These are phyloP conservation scores for Gypsophila paniculata DNA, from an alignment of 179 eudicot species.

Conservation along the genomic window DNA sequence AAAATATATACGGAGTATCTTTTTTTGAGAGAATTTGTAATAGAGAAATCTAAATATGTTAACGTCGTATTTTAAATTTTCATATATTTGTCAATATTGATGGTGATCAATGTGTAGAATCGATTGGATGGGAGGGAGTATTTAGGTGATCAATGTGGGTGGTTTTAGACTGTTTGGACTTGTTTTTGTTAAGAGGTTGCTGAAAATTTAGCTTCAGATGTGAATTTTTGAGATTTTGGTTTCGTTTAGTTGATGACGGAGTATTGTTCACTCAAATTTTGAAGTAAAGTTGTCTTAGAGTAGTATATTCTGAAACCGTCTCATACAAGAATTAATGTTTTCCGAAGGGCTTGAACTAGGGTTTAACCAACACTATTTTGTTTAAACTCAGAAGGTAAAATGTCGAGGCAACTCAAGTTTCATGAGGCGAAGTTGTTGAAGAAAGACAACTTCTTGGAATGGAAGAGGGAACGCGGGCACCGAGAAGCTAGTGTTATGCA, in stretches of 20 bases:
- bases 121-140: no score
- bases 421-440: slow-evolving; percentile 73
- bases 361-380: background rate
- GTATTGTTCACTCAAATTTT: background rate
- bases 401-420: slow-evolving; percentile 66
- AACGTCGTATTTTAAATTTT: no score
- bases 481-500: slow-evolving; percentile 66
- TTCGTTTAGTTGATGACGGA: background rate
- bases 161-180: no score
- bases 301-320: no score
- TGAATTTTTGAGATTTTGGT: background rate
- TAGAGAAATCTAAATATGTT: no score
- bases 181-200: no score
- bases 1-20: no score
- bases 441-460: slow-evolving; percentile 58
- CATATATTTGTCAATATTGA: no score
- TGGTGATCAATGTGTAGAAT: no score
- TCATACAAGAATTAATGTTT: background rate
- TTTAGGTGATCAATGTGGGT: no score
- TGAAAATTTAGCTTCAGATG: no score
- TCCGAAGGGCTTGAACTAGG: background rate
- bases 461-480: slow-evolving; percentile 90
- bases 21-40: no score
- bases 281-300: background rate
- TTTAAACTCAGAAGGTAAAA: background rate